phyloP scores from a whole-genome alignment of 129 eudicot species.

The Rutidosis leptorrhynchoides region DNA sequence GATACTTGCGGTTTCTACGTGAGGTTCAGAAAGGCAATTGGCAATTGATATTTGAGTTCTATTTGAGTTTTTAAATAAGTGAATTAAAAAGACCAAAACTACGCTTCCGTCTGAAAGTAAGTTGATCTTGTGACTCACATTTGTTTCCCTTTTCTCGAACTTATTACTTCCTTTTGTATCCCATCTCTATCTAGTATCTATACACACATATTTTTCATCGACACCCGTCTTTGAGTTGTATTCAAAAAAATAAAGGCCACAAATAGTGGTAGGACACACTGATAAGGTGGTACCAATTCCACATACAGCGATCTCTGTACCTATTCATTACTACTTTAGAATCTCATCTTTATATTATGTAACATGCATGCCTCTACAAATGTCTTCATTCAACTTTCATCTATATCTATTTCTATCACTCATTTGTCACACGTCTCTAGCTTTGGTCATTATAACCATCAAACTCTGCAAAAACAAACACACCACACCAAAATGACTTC shows the following conservation, averaged over 20 bases:
- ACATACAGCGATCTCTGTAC: conserved; percentile 5
- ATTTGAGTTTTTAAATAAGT: no score
- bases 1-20: no score
- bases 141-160: no score
- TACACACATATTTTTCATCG: no score
- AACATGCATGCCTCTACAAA: conserved; percentile 5
- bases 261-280: neutral
- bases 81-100: no score
- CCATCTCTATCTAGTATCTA: no score
- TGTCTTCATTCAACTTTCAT: conserved; percentile 5
- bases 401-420: no score
- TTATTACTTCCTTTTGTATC: no score
- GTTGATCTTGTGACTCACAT: no score
- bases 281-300: neutral
- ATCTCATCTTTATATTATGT: neutral
- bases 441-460: neutral
- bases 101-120: no score
- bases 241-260: conserved; percentile 2
- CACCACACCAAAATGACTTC: conserved; percentile 22
- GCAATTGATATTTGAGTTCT: no score
- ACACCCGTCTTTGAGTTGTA: neutral
- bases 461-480: neutral
- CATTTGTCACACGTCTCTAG: neutral
- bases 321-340: neutral
- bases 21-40: no score